These are phyloP conservation scores for Xylaria sp. DNA, from an alignment of 2,329 filamentous ascomycete genomes.

Conservation along the genomic window DNA sequence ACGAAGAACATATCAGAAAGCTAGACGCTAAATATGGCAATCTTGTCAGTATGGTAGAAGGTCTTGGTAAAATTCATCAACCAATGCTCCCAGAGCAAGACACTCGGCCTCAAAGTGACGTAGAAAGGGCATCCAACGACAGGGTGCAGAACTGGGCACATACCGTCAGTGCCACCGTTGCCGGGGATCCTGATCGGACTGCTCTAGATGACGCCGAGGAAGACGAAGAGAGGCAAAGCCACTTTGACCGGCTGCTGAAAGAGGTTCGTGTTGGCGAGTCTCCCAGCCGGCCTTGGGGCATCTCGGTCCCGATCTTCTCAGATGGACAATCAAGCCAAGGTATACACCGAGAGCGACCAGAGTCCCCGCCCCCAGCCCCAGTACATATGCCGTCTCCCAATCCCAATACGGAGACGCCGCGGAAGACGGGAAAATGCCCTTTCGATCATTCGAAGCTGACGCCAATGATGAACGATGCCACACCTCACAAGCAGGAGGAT, in stretches of 20 bases:
- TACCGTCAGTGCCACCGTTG: slow-evolving; percentile 67
- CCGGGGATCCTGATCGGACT: slow-evolving; percentile 52
- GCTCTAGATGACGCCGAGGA: slow-evolving; percentile 55
- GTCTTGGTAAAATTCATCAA: slow-evolving; percentile 86
- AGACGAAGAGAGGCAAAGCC: slow-evolving; percentile 71
- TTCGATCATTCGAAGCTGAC: slow-evolving; percentile 63
- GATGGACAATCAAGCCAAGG: slow-evolving; percentile 51
- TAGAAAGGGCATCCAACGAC: slow-evolving; percentile 68
- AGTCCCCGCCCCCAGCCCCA: slow-evolving; percentile 68
- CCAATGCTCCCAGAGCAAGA: slow-evolving; percentile 78
- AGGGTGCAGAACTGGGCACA: slow-evolving; percentile 89
- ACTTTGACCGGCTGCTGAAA: slow-evolving; percentile 85
- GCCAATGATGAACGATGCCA: slow-evolving; percentile 43
- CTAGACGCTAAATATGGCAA: slow-evolving; percentile 95
- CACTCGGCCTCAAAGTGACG: slow-evolving; percentile 54
- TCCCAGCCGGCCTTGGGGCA: slow-evolving; percentile 75
- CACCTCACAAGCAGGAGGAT: slow-evolving; percentile 44
- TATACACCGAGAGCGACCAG: slow-evolving; percentile 54
- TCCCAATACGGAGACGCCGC: slow-evolving; percentile 41
- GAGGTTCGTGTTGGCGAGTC: slow-evolving; percentile 95
- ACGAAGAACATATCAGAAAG: slow-evolving; percentile 84
- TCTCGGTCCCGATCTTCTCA: slow-evolving; percentile 51
- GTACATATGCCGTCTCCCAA: slow-evolving; percentile 58
- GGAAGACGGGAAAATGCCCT: slow-evolving; percentile 63
- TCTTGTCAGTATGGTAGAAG: slow-evolving; percentile 93